phyloP scores from a whole-genome alignment of 768 basidiomycete species.

The Tephrocybe rancida region DNA sequence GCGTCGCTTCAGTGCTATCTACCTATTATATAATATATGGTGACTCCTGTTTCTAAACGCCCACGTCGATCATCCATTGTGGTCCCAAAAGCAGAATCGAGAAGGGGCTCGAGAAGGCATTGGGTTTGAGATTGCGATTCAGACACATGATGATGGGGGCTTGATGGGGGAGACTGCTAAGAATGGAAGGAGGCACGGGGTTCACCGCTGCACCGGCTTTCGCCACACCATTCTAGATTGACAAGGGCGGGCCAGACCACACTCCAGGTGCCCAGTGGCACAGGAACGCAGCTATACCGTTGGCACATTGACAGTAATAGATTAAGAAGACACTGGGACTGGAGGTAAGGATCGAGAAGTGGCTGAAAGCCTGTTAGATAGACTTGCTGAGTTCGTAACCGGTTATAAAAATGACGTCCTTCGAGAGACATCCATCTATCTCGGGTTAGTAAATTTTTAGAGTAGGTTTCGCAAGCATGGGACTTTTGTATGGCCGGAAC shows the following conservation, averaged over 20 bases:
- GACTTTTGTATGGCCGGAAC: not conserved
- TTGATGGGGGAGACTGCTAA: not conserved
- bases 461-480: not conserved
- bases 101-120: not conserved
- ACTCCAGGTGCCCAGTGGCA: too few relatives aligned
- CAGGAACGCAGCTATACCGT: too few relatives aligned
- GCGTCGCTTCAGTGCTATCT: not conserved
- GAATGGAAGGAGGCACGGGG: not conserved
- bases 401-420: not conserved
- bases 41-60: not conserved
- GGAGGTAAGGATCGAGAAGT: not conserved
- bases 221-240: not conserved
- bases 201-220: not conserved
- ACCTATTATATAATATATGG: not conserved
- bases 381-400: not conserved
- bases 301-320: not conserved
- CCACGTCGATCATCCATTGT: not conserved
- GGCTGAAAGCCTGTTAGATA: not conserved
- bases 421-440: not conserved
- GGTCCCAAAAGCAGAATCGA: not conserved
- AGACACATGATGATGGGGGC: not conserved
- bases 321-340: not conserved
- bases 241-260: too few relatives aligned
- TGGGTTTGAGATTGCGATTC: not conserved
- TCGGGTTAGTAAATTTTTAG: not conserved